A percentile compares a stretch with the other conserved stretches of the same genome.
Evolutionary conservation across 768 basidiomycete genomes (phyloP).

Genomic region (Agaricus blazei): DNA sequence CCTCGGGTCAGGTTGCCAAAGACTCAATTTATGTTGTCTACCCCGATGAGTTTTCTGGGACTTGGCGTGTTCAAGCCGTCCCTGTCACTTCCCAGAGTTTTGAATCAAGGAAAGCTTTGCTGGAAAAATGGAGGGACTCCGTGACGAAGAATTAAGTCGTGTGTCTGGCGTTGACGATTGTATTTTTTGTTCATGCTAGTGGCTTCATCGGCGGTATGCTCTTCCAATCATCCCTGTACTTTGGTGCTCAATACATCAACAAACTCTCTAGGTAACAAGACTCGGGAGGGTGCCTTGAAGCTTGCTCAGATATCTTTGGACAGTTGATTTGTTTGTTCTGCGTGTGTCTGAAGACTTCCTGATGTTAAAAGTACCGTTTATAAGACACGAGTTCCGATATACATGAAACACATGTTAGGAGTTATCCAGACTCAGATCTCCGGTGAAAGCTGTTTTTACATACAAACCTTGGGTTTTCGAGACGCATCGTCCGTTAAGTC

Average conservation of each 20-base stretch:
- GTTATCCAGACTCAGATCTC: too few species aligned
- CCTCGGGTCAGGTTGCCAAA: constrained; percentile 35
- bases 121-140: constrained; percentile 86
- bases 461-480: not conserved
- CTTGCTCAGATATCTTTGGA: constrained; percentile 69
- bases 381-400: too few species aligned
- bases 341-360: too few species aligned
- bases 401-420: too few species aligned
- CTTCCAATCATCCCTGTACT: constrained; percentile 4
- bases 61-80: constrained; percentile 94
- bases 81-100: constrained; percentile 80
- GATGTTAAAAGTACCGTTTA: too few species aligned
- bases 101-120: constrained; percentile 85
- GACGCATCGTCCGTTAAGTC: not conserved
- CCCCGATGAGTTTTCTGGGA: constrained; percentile 69
- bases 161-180: constrained; percentile 74
- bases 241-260: not conserved
- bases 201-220: constrained; percentile 91
- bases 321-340: constrained; percentile 11
- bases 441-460: not conserved
- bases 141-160: constrained; percentile 77
- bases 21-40: constrained; percentile 80
- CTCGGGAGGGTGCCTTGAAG: constrained; percentile 79
- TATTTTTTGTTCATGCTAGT: constrained; percentile 88
- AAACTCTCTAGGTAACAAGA: constrained; percentile 65